Percentiles rank a stretch among this genome's conserved stretches.
Evolutionary conservation across 2,329 filamentous ascomycete species (phyloP).

Genomic region (Fusarium clavum): DNA sequence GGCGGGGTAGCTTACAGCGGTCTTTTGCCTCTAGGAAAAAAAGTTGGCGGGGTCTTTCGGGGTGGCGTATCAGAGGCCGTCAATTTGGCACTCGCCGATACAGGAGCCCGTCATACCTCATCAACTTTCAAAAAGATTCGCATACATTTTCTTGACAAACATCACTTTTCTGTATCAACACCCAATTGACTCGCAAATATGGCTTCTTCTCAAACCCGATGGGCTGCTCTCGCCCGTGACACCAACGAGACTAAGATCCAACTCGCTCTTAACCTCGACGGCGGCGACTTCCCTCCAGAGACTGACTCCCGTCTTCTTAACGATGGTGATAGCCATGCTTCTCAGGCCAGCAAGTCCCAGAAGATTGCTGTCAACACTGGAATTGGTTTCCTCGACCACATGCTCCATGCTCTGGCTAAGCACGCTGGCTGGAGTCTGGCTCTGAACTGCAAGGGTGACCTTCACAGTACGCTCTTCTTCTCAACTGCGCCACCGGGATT

Average conservation of each 20-base stretch:
- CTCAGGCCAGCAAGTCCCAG: slow-evolving; percentile 85
- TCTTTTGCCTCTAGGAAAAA: slow-evolving; percentile 38
- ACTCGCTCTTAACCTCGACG: slow-evolving; percentile 91
- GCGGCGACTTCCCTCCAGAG: slow-evolving; percentile 78
- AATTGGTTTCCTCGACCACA: slow-evolving; percentile 98
- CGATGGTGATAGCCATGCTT: slow-evolving; percentile 75
- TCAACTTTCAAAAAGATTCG: slow-evolving; percentile 30
- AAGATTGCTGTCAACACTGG: slow-evolving; percentile 90
- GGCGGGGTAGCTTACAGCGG: slow-evolving; percentile 48
- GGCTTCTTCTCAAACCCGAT: slow-evolving; percentile 62
- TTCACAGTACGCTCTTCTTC: slow-evolving; percentile 78
- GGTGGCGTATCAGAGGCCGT: slow-evolving; percentile 42
- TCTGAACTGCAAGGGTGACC: slow-evolving; percentile 85
- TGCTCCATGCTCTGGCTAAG: slow-evolving; percentile 96
- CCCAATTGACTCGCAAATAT: slow-evolving; percentile 40
- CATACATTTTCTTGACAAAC: not conserved
- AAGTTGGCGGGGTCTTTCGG: slow-evolving; percentile 28
- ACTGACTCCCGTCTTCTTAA: slow-evolving; percentile 67
- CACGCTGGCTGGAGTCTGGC: slow-evolving; percentile 94
- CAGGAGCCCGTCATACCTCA: slow-evolving; percentile 39
- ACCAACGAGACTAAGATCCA: slow-evolving; percentile 99
- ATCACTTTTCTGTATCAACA: slow-evolving; percentile 1
- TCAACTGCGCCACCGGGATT: not conserved
- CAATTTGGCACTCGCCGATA: slow-evolving; percentile 48
- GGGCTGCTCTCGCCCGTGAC: slow-evolving; percentile 83